Evolutionary conservation across 805 yeast species (phyloP).

Genomic region (Pichia deserticola): DNA sequence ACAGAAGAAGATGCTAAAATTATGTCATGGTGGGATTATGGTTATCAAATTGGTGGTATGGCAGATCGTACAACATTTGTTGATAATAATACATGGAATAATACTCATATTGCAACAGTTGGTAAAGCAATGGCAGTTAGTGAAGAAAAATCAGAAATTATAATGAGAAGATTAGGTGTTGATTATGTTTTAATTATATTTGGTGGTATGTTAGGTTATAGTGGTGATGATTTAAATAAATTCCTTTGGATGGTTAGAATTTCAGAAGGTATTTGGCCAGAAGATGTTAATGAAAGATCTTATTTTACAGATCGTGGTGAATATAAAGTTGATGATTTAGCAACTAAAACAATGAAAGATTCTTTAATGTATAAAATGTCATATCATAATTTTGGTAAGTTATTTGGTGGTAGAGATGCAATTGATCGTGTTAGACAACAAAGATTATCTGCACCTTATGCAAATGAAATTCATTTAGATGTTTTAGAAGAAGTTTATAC

Average conservation of each 20-base stretch:
- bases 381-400: slow-evolving; percentile 75
- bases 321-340: slow-evolving; percentile 75
- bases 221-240: slow-evolving; percentile 95
- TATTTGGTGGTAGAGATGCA: slow-evolving; percentile 55
- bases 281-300: slow-evolving; percentile 82
- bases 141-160: slow-evolving; percentile 83
- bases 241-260: slow-evolving; percentile 98
- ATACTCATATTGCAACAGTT: slow-evolving; percentile 97
- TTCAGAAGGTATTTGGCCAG: slow-evolving; percentile 99
- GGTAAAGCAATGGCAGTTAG: slow-evolving; percentile 95
- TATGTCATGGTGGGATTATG: slow-evolving; percentile 99
- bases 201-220: slow-evolving; percentile 89
- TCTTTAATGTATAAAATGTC: slow-evolving; percentile 94
- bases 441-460: slow-evolving; percentile 28
- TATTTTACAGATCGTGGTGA: slow-evolving; percentile 83
- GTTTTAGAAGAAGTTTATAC: slow-evolving; percentile 92
- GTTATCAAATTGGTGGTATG: slow-evolving; percentile 99
- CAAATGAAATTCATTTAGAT: slow-evolving; percentile 48
- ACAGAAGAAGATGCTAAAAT: slow-evolving; percentile 93
- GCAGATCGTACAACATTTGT: slow-evolving; percentile 98
- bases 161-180: slow-evolving; percentile 85
- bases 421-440: slow-evolving; percentile 87
- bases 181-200: slow-evolving; percentile 90
- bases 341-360: slow-evolving; percentile 79
- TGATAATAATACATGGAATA: slow-evolving; percentile 98